Conservation (phyloP, 805 yeast genomes). For the Ascoidea rubescens region DNA sequence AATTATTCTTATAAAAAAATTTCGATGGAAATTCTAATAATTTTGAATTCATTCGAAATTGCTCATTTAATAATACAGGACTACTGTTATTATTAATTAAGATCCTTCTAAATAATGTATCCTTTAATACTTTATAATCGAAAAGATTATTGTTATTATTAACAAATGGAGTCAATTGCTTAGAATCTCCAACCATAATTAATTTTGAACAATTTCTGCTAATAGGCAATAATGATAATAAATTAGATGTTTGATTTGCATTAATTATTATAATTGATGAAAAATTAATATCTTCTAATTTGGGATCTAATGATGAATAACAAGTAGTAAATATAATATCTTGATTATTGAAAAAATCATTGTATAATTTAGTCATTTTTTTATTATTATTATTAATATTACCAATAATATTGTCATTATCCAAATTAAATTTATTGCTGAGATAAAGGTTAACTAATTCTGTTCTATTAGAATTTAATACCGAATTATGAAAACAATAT, state of each 20-base stretch:
- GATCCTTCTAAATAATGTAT: slow-evolving; percentile 40
- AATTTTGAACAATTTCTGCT: slow-evolving; percentile 9
- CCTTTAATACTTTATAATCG: slow-evolving; percentile 36
- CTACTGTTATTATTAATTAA: slow-evolving; percentile 37
- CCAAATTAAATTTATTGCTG: slow-evolving; percentile 5
- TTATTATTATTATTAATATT: slow-evolving; percentile 3
- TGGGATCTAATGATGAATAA: slow-evolving; percentile 8
- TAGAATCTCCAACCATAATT: slow-evolving; percentile 38
- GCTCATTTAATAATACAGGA: slow-evolving; percentile 46
- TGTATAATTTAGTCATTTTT: slow-evolving; percentile 7
- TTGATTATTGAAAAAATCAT: slow-evolving; percentile 8
- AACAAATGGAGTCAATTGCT: slow-evolving; percentile 44
- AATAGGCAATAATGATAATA: slow-evolving; percentile 8
- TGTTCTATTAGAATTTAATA: slow-evolving; percentile 9
- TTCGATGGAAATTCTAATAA: slow-evolving; percentile 45
- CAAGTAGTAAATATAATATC: slow-evolving; percentile 10
- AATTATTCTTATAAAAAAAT: slow-evolving; percentile 45
- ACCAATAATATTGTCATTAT: background rate
- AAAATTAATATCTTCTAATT: slow-evolving; percentile 8
- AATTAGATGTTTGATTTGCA: slow-evolving; percentile 8
- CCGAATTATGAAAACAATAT: slow-evolving; percentile 11
- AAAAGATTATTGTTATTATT: slow-evolving; percentile 35
- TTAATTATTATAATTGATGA: slow-evolving; percentile 8
- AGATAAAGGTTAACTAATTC: slow-evolving; percentile 9
- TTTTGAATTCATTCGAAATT: slow-evolving; percentile 48